Evolutionary conservation across 2,329 filamentous ascomycete genomes (phyloP).

Genomic region (Cordyceps tenuipes): DNA sequence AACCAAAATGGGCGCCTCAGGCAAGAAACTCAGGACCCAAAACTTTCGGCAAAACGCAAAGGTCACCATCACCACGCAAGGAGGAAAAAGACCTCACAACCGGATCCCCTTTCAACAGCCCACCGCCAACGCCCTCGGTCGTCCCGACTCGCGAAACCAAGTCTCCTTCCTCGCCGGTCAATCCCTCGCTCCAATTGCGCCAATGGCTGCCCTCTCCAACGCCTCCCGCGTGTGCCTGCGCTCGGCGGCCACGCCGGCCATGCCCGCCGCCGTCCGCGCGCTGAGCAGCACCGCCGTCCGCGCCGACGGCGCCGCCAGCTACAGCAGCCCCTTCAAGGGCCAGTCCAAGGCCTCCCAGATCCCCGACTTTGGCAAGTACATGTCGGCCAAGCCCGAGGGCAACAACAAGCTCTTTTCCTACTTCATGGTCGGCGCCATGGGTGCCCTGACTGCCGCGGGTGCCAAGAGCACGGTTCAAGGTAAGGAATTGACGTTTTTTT

Average conservation of each 20-base stretch:
- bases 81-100: slow-evolving; percentile 43
- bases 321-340: slow-evolving; percentile 58
- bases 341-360: slow-evolving; percentile 57
- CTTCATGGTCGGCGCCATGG: slow-evolving; percentile 97
- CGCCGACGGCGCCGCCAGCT: slow-evolving; percentile 37
- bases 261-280: slow-evolving; percentile 39
- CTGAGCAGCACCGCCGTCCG: slow-evolving; percentile 47
- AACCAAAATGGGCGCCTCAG: slow-evolving; percentile 31
- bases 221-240: slow-evolving; percentile 64
- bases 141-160: slow-evolving; percentile 4
- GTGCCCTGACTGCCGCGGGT: slow-evolving; percentile 81
- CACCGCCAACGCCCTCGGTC: slow-evolving; percentile 17
- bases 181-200: slow-evolving; percentile 6
- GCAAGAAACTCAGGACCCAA: slow-evolving; percentile 26
- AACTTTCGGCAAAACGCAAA: slow-evolving; percentile 30
- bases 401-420: slow-evolving; percentile 87
- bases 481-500: slow-evolving; percentile 47
- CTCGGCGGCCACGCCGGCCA: slow-evolving; percentile 35
- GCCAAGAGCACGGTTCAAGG: slow-evolving; percentile 98
- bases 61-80: slow-evolving; percentile 25
- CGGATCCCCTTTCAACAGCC: slow-evolving; percentile 20
- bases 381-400: slow-evolving; percentile 53
- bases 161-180: slow-evolving; percentile 9
- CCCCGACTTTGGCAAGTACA: slow-evolving; percentile 85
- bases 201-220: slow-evolving; percentile 61